phyloP scores from a whole-genome alignment of 73 alveolate species.

The Paramecium primaurelia region DNA sequence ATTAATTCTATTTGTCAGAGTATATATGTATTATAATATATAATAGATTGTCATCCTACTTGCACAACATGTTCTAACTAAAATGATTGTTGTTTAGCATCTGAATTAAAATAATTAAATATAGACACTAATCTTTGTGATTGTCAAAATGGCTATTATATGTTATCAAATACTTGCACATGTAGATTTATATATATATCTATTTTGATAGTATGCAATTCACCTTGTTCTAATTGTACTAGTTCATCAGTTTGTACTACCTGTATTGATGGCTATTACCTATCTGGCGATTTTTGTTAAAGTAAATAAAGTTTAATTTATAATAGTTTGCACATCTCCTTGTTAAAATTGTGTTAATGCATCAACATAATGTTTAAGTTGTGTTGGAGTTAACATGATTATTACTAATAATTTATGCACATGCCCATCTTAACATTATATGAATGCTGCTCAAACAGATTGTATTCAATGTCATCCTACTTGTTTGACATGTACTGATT shows the following conservation, averaged over 20 bases:
- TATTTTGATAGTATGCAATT: background rate
- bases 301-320: background rate
- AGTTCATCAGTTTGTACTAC: background rate
- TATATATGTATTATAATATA: background rate
- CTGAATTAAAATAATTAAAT: background rate
- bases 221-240: background rate
- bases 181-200: background rate
- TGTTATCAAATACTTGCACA: background rate
- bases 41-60: background rate
- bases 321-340: background rate
- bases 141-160: background rate
- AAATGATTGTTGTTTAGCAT: background rate
- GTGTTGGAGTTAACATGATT: background rate
- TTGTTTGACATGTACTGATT: background rate
- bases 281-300: background rate
- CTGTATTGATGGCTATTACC: background rate
- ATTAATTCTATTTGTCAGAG: background rate
- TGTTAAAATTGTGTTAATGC: background rate
- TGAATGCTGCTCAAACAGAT: background rate
- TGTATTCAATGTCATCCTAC: background rate
- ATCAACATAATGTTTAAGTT: background rate
- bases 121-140: background rate
- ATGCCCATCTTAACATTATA: background rate
- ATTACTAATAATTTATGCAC: background rate
- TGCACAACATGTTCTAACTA: background rate